phyloP scores from a whole-genome alignment of 148 eudicot species.

The Chenopodium quinoa region DNA sequence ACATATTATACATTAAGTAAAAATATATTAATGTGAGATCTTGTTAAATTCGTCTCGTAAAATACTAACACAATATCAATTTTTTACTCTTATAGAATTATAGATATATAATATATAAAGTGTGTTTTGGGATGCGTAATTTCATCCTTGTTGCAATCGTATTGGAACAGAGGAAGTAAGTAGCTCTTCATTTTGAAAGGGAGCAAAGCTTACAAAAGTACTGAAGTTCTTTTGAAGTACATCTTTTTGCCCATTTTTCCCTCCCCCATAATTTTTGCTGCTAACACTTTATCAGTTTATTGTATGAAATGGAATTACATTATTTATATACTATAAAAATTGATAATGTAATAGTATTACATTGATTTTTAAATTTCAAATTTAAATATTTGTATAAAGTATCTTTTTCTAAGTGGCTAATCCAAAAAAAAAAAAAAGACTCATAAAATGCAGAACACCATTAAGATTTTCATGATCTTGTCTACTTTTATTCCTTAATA shows the following conservation, averaged over 20 bases:
- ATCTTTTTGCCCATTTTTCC: neutral
- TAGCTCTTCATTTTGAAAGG: neutral
- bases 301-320: too few relatives aligned
- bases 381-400: neutral
- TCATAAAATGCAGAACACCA: conserved; percentile 4
- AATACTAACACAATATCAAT: too few relatives aligned
- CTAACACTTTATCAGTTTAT: neutral
- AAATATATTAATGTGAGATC: too few relatives aligned
- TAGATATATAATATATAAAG: too few relatives aligned
- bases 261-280: neutral
- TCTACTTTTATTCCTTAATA: neutral
- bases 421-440: neutral
- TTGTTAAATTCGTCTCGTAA: too few relatives aligned
- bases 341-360: neutral
- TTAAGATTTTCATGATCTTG: conserved; percentile 17
- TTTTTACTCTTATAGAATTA: too few relatives aligned
- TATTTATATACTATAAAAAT: too few relatives aligned
- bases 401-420: conserved; percentile 7
- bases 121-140: too few relatives aligned
- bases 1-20: too few relatives aligned
- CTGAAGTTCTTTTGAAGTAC: neutral
- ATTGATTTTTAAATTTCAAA: conserved; percentile 14
- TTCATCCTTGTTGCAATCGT: too few relatives aligned
- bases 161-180: neutral
- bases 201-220: neutral